phyloP scores from a whole-genome alignment of 345 rosid species.

The Trapa bicornis region DNA sequence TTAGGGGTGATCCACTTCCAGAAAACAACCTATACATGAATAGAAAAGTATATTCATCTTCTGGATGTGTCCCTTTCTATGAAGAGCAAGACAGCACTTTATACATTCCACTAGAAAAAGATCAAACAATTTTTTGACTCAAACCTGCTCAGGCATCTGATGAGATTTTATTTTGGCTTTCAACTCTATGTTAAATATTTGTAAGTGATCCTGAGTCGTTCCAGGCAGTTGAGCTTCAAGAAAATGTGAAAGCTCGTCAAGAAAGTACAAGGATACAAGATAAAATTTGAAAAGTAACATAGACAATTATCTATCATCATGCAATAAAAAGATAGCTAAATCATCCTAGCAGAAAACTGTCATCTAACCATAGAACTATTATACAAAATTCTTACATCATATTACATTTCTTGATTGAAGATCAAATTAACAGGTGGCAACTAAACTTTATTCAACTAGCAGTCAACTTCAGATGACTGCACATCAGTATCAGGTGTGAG shows the following conservation, averaged over 20 bases:
- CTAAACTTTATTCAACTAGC: background rate
- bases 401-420: background rate
- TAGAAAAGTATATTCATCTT: conserved; percentile 1
- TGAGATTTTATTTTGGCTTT: conserved; percentile 87
- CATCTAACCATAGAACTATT: background rate
- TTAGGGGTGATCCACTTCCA: conserved; percentile 97
- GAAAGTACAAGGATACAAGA: background rate
- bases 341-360: background rate
- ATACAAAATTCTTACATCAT: background rate
- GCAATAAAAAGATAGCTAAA: background rate
- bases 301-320: background rate
- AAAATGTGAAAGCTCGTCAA: background rate
- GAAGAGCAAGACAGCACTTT: background rate
- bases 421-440: background rate
- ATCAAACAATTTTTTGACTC: too few species aligned
- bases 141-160: conserved; percentile 98
- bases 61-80: background rate
- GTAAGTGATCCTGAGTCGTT: conserved; percentile 93
- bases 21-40: conserved; percentile 58
- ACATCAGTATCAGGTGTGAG: background rate
- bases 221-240: conserved; percentile 89
- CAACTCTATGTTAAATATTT: conserved; percentile 95
- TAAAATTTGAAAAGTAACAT: background rate
- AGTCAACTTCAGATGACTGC: background rate
- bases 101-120: too few species aligned